Evolutionary conservation across 768 basidiomycete genomes (phyloP).

Genomic region (Glaciozyma martinii): DNA sequence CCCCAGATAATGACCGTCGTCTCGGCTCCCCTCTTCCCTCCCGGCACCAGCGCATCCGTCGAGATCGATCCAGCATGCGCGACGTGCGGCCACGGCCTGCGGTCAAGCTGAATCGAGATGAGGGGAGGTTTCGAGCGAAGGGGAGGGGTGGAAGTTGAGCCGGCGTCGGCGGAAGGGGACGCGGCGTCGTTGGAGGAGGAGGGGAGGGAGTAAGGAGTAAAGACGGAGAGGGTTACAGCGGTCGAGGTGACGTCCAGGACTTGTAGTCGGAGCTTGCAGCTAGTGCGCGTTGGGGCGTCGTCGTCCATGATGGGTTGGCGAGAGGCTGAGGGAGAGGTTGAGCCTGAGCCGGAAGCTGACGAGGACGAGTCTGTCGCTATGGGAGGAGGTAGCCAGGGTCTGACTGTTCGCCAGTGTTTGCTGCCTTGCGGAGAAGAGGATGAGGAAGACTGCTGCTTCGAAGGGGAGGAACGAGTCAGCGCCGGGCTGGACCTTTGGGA

Average conservation of each 20-base stretch:
- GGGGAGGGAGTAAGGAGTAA: constrained; percentile 10
- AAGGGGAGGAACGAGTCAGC: background rate
- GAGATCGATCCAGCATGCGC: constrained; percentile 20
- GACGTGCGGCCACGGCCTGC: constrained; percentile 29
- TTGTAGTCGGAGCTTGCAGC: constrained; percentile 4
- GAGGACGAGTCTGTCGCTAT: no score
- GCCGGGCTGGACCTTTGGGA: background rate
- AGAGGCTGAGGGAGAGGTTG: no score
- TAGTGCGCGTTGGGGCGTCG: no score
- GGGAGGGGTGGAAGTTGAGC: background rate
- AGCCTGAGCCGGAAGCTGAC: no score
- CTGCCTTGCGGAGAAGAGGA: no score
- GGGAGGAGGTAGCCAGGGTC: no score
- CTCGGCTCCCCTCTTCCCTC: constrained; percentile 1
- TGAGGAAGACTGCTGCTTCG: no score
- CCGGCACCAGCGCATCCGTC: background rate
- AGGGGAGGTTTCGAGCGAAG: constrained; percentile 2
- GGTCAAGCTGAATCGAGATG: constrained; percentile 29
- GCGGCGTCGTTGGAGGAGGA: background rate
- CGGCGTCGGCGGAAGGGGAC: background rate
- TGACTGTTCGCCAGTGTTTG: no score
- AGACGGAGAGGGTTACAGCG: constrained; percentile 25
- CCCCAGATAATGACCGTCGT: constrained; percentile 31
- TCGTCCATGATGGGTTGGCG: no score
- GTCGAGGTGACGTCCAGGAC: constrained; percentile 30